Percentiles rank a stretch among this genome's conserved stretches.
These are phyloP conservation scores for Leccinum huronense DNA, from an alignment of 1,284 basidiomycete genomes.

Conservation along the genomic window DNA sequence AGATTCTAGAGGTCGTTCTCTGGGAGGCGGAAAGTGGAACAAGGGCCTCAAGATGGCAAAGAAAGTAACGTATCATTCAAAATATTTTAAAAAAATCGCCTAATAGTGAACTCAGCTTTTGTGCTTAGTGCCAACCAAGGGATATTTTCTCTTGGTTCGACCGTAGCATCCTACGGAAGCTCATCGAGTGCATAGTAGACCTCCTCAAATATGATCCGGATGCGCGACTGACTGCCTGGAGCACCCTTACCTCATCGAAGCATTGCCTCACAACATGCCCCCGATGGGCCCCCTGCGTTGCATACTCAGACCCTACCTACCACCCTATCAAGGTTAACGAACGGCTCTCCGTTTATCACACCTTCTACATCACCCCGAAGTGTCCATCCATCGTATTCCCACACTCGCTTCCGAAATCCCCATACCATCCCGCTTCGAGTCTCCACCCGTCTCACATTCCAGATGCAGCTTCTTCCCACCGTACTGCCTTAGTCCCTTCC, in stretches of 20 bases:
- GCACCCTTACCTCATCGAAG: constrained; percentile 84
- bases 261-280: constrained; percentile 63
- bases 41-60: constrained; percentile 81
- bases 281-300: constrained; percentile 55
- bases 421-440: constrained; percentile 36
- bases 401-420: constrained; percentile 40
- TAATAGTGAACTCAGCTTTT: constrained; percentile 12
- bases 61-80: constrained; percentile 47
- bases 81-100: background rate
- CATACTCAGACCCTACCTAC: constrained; percentile 34
- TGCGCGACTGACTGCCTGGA: constrained; percentile 85
- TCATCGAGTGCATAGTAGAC: constrained; percentile 91
- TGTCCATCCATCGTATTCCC: constrained; percentile 61
- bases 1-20: constrained; percentile 64
- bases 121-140: constrained; percentile 66
- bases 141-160: constrained; percentile 81
- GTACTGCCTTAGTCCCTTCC: constrained; percentile 52
- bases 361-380: constrained; percentile 52
- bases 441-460: constrained; percentile 41
- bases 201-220: constrained; percentile 92
- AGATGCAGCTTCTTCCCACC: constrained; percentile 55
- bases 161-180: constrained; percentile 69
- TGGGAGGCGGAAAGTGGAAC: constrained; percentile 89
- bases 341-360: constrained; percentile 43
- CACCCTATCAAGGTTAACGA: constrained; percentile 40